phyloP scores from a whole-genome alignment of 352 stramenopile species.

The Saprolegnia diclina region DNA sequence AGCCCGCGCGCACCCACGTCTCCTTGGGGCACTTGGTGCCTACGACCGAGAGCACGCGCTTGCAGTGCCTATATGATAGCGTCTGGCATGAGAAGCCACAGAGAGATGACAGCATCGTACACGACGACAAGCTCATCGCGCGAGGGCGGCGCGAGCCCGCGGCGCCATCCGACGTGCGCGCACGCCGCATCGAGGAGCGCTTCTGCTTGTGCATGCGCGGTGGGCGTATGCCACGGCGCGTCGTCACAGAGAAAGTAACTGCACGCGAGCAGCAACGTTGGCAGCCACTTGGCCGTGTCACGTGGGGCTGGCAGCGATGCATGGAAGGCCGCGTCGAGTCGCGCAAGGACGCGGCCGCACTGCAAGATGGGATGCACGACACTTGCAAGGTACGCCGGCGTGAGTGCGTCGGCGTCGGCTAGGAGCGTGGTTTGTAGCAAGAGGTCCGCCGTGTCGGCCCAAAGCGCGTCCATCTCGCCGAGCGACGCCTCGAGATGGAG shows the following conservation, averaged over 20 bases:
- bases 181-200: background rate
- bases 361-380: background rate
- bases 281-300: background rate
- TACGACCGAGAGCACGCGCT: constrained; percentile 25
- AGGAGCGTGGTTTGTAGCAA: background rate
- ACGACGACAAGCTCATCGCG: background rate
- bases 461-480: background rate
- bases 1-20: constrained; percentile 46
- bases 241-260: background rate
- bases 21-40: constrained; percentile 56
- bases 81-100: background rate
- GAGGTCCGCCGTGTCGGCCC: background rate
- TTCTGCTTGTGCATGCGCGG: background rate
- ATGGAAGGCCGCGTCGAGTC: background rate
- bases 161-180: background rate
- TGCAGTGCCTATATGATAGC: constrained; percentile 6
- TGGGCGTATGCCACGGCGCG: background rate
- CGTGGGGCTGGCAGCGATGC: background rate
- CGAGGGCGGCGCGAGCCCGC: background rate
- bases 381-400: background rate
- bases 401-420: background rate
- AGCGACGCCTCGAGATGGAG: background rate
- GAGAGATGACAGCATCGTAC: background rate
- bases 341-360: background rate
- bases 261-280: background rate